A percentile compares a stretch with the other conserved stretches of the same genome.
These are phyloP conservation scores for Euphorbia celastroides DNA, from an alignment of 441 rosid species.

Conservation along the genomic window DNA sequence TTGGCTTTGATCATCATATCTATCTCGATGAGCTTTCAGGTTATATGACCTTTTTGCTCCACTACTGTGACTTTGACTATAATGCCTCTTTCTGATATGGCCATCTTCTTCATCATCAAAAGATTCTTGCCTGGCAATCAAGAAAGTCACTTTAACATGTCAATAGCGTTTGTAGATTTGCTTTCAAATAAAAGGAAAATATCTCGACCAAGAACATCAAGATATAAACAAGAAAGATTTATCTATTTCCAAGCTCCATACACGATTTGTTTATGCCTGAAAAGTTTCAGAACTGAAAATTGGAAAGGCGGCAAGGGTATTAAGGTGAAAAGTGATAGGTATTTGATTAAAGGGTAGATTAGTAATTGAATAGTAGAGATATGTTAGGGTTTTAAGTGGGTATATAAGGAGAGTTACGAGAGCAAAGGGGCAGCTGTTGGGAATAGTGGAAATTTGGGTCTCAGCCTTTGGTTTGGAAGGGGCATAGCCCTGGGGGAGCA, in stretches of 20 bases:
- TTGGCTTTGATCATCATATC: conserved; percentile 23
- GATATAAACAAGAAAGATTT: neutral
- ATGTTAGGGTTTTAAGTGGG: too few species aligned
- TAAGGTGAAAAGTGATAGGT: too few species aligned
- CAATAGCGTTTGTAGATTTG: neutral
- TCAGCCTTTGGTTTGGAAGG: too few species aligned
- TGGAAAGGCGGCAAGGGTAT: too few species aligned
- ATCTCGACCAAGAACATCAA: neutral
- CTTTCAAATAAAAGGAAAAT: conserved; percentile 10
- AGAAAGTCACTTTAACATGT: conserved; percentile 3
- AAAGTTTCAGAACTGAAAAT: neutral
- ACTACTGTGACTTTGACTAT: too few species aligned
- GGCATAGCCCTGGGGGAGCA: too few species aligned
- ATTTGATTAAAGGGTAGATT: too few species aligned
- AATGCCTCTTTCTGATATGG: conserved; percentile 4
- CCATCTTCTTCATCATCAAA: conserved; percentile 7
- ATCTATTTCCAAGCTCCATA: neutral
- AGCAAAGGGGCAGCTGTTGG: too few species aligned
- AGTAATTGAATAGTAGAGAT: too few species aligned
- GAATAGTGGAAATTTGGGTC: too few species aligned
- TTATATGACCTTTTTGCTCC: conserved; percentile 24
- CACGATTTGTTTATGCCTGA: neutral
- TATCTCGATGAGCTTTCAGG: conserved; percentile 6
- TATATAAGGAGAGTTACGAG: too few species aligned
- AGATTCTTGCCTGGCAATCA: conserved; percentile 24